Evolutionary conservation across 179 eudicot genomes (phyloP), one percentile per base, ranked within the genome.

Genomic region (Silene noctiflora): DNA sequence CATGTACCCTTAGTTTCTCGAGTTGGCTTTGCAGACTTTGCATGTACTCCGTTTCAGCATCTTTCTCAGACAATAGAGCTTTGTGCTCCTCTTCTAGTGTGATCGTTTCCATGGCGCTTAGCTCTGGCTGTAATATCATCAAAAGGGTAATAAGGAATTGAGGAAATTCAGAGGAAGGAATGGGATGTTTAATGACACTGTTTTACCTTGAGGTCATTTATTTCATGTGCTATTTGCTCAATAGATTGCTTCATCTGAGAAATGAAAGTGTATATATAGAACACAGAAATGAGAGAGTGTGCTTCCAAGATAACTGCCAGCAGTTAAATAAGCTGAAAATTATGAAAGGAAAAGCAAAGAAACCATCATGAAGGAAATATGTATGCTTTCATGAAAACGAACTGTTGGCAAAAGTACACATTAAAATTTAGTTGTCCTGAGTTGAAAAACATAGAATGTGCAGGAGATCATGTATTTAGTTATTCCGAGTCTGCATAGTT

Each of bases 51-150:
- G 71, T 79, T 75, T 86, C 97, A 65, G 89, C 96, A 84, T 80
- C 83, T 72, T 86, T 90, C 84, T 94, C 97, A 64, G 91, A 88
- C 77, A 85, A 35, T 64, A 88, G 83, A 74, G 89, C 92, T 78
- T 85, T 87, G 71, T 79, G 78, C 77, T 93, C 93, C 80, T 89
- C 93, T 84, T 90, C 89, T 81, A 93, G 82, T 60, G 84, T 78
- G 75, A 64, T 79, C 22, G 62, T 22, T 77, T 89, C 86, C 87
- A 87, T 83, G 29, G 86, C 76, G 78, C 71, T 80, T 6, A 90
- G 83, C 83, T 89, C 90, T 64, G 88, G 85, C 98, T 94, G 87
- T 66, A 81, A 76, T 51, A 13, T 51, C 19, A 51, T 14, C n/a
- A 16, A 0, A 51, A 13, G 19, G 58, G 19, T 51, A 51, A 25